A percentile compares a stretch with the other conserved stretches of the same genome.
These are phyloP conservation scores for Yamadazyma siamensis DNA, from an alignment of 1,139 yeast genomes.

Conservation along the genomic window DNA sequence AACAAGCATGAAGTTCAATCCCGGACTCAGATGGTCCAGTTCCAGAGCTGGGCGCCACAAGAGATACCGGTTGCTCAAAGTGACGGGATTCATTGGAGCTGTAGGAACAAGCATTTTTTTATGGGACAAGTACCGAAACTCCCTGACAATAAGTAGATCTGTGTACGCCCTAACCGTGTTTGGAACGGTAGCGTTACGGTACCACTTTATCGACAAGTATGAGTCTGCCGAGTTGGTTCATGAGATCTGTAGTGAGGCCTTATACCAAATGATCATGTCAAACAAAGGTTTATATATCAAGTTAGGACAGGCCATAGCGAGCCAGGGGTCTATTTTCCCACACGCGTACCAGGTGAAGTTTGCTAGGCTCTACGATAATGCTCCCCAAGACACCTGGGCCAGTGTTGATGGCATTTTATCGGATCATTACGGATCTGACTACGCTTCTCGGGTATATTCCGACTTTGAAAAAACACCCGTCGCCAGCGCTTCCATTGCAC, in stretches of 20 bases:
- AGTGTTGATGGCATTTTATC: conserved; percentile 45
- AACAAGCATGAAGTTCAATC: too few species aligned
- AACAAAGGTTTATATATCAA: conserved; percentile 77
- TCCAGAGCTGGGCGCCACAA: too few species aligned
- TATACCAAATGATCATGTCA: conserved; percentile 47
- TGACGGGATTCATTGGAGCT: too few species aligned
- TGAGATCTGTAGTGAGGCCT: conserved; percentile 53
- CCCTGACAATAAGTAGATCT: conserved; percentile 52
- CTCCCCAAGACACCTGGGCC: conserved; percentile 66
- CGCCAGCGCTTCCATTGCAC: conserved; percentile 75
- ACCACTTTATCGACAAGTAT: conserved; percentile 46
- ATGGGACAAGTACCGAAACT: conserved; percentile 42
- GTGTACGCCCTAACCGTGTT: conserved; percentile 48
- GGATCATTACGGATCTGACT: conserved; percentile 43
- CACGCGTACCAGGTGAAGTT: conserved; percentile 55
- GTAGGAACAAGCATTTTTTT: too few species aligned
- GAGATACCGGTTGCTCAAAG: too few species aligned
- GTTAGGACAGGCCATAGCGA: conserved; percentile 72
- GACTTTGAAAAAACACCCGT: conserved; percentile 50
- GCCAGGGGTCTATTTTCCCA: conserved; percentile 69
- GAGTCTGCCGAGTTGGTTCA: conserved; percentile 52
- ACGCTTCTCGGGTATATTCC: conserved; percentile 43
- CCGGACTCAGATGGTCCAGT: too few species aligned
- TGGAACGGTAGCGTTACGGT: conserved; percentile 55
- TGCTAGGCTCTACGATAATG: conserved; percentile 60